These are phyloP conservation scores for Phytopythium ostracodes DNA, from an alignment of 352 stramenopile genomes.

Conservation along the genomic window DNA sequence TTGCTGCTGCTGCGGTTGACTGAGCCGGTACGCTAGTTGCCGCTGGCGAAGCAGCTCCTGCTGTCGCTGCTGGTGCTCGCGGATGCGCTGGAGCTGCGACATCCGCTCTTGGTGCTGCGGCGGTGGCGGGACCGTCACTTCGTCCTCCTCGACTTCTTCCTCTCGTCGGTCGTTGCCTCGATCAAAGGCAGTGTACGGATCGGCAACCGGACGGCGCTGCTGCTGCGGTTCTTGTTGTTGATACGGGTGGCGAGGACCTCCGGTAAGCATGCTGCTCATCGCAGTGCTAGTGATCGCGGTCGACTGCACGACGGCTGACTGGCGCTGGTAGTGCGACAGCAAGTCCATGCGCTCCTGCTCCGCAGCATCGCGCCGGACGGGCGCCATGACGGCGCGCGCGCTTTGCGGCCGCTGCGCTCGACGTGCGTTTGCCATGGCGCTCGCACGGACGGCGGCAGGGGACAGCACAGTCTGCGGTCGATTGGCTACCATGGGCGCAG, in stretches of 20 bases:
- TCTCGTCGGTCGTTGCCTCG: slow-evolving; percentile 25
- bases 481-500: not conserved
- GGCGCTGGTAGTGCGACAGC: slow-evolving; percentile 27
- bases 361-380: slow-evolving; percentile 4
- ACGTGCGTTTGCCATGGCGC: not conserved
- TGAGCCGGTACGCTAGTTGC: slow-evolving; percentile 14
- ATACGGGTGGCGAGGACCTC: slow-evolving; percentile 6
- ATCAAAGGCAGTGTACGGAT: slow-evolving; percentile 22
- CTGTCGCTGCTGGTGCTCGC: slow-evolving; percentile 19
- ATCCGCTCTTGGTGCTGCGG: slow-evolving; percentile 10
- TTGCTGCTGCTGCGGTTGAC: slow-evolving; percentile 13
- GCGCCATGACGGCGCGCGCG: slow-evolving; percentile 2
- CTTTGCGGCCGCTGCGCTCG: slow-evolving; percentile 6
- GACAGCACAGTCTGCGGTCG: slow-evolving; percentile 8
- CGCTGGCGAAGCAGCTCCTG: slow-evolving; percentile 15
- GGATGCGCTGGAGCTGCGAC: slow-evolving; percentile 7
- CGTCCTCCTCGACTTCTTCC: slow-evolving; percentile 1
- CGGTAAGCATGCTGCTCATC: not conserved
- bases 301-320: slow-evolving; percentile 23
- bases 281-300: not conserved
- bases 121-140: slow-evolving; percentile 3
- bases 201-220: not conserved
- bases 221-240: slow-evolving; percentile 19
- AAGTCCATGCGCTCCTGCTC: slow-evolving; percentile 33
- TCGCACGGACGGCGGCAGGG: not conserved